phyloP scores from a whole-genome alignment of 2,329 filamentous ascomycete species.

The Drechslerella coelobrocha region DNA sequence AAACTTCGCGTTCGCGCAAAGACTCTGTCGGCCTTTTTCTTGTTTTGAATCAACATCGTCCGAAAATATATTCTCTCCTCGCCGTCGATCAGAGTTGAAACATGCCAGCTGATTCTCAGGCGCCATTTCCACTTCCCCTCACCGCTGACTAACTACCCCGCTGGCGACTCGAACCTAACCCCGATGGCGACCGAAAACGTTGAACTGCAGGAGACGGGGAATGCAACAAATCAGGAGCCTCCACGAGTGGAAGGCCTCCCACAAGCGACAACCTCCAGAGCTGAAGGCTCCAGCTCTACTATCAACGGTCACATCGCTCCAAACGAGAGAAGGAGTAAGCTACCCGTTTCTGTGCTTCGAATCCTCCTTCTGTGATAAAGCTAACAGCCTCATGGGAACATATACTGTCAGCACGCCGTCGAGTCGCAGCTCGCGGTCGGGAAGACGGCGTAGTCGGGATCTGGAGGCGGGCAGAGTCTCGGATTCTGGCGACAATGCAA shows the following conservation, averaged over 20 bases:
- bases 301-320: constrained; percentile 12
- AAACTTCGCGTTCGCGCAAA: constrained; percentile 35
- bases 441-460: constrained; percentile 34
- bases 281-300: constrained; percentile 20
- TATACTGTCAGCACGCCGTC: constrained; percentile 32
- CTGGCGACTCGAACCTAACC: neutral
- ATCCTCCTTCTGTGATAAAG: constrained; percentile 13
- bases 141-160: neutral
- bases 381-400: constrained; percentile 48
- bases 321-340: constrained; percentile 17
- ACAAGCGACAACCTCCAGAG: neutral
- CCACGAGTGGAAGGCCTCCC: constrained; percentile 6
- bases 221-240: constrained; percentile 32
- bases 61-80: too few species aligned
- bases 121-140: neutral
- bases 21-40: neutral
- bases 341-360: constrained; percentile 12
- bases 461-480: constrained; percentile 29
- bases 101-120: neutral
- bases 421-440: constrained; percentile 22
- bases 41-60: too few species aligned
- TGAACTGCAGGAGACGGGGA: constrained; percentile 24
- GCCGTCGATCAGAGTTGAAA: neutral
- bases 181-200: constrained; percentile 33
- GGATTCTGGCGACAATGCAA: constrained; percentile 13